Percentiles rank a stretch among this genome's conserved stretches.
These are phyloP conservation scores for Quercus suber DNA, from an alignment of 306 rosid genomes.

Conservation along the genomic window DNA sequence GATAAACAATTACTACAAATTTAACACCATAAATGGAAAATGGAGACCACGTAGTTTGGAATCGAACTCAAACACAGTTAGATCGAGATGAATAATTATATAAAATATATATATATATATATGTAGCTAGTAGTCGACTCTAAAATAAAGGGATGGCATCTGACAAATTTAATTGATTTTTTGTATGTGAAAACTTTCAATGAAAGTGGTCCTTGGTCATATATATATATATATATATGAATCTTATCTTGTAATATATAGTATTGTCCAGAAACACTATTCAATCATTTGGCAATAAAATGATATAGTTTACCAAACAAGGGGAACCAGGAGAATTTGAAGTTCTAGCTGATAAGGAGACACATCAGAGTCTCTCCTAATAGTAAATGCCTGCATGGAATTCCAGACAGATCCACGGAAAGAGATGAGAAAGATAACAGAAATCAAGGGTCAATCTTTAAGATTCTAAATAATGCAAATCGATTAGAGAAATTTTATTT, in stretches of 20 bases:
- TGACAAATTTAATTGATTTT: neutral
- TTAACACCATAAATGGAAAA: neutral
- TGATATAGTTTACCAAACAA: neutral
- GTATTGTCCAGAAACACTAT: neutral
- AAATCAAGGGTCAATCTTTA: neutral
- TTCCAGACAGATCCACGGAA: neutral
- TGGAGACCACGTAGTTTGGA: neutral
- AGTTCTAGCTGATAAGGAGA: neutral
- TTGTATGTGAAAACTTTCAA: neutral
- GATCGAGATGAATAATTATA: neutral
- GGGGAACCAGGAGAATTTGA: neutral
- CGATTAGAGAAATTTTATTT: neutral
- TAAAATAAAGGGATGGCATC: neutral
- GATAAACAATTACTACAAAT: neutral
- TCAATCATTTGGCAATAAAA: slow-evolving; percentile 3
- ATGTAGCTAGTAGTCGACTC: neutral
- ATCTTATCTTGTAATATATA: neutral
- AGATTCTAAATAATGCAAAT: neutral
- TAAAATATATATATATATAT: too few relatives aligned
- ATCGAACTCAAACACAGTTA: neutral
- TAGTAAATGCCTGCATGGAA: slow-evolving; percentile 1
- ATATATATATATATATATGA: too few relatives aligned
- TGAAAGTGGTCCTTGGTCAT: neutral
- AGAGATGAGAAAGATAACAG: neutral
- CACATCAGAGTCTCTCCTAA: neutral